phyloP scores from a whole-genome alignment of 163 green algal species.

The Volvox carteri region DNA sequence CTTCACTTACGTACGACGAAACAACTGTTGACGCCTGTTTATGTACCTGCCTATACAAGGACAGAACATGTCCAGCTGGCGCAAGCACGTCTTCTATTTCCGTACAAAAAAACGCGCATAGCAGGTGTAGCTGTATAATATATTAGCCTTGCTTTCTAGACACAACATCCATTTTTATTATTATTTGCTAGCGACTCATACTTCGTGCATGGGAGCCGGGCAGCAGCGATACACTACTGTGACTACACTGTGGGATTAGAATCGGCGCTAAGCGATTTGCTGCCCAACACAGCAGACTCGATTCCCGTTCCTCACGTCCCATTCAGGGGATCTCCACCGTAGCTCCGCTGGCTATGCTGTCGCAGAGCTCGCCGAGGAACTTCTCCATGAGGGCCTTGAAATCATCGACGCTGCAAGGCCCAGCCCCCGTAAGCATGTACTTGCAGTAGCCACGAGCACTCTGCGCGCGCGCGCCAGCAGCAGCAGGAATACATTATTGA shows the following conservation, averaged over 20 bases:
- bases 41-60: background rate
- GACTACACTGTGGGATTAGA: too few relatives aligned
- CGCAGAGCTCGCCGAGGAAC: background rate
- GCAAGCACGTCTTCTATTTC: too few relatives aligned
- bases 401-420: background rate
- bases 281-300: too few relatives aligned
- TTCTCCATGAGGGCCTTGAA: background rate
- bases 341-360: background rate
- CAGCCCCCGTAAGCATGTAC: slow-evolving; percentile 46
- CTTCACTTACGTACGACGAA: too few relatives aligned
- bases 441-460: slow-evolving; percentile 71
- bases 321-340: background rate
- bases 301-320: background rate
- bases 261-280: too few relatives aligned
- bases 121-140: background rate
- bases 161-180: background rate
- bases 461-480: slow-evolving; percentile 64
- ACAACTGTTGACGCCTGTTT: background rate
- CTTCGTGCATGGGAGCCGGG: background rate
- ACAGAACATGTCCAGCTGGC: background rate
- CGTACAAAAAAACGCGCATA: background rate
- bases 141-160: background rate
- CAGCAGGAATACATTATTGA: background rate
- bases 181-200: background rate
- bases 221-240: background rate